phyloP scores from a whole-genome alignment of 1,139 yeast genomes.

The Lodderomyces orthopsilosis region DNA sequence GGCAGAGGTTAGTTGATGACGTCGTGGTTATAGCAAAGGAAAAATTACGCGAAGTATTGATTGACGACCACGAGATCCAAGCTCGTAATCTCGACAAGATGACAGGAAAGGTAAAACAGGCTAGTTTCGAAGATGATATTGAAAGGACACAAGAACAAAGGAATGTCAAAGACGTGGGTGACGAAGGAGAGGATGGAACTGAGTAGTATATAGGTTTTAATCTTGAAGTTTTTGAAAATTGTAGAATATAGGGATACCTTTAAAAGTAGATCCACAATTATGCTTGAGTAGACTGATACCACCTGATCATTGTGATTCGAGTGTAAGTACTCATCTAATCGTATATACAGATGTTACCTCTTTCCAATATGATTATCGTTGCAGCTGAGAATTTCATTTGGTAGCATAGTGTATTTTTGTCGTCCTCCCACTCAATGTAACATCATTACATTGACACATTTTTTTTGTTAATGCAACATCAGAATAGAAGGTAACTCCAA shows the following conservation, averaged over 20 bases:
- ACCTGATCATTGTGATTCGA: too few relatives aligned
- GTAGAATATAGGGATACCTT: too few relatives aligned
- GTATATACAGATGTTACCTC: too few relatives aligned
- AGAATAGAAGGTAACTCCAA: not conserved
- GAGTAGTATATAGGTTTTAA: not conserved
- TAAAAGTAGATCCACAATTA: too few relatives aligned
- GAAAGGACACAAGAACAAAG: not conserved
- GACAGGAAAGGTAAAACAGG: conserved; percentile 7
- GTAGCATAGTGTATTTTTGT: not conserved
- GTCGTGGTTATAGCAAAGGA: conserved; percentile 55
- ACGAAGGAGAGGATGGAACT: not conserved
- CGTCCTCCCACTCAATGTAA: not conserved
- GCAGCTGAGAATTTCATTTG: not conserved
- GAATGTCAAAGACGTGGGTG: too few relatives aligned
- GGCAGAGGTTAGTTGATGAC: conserved; percentile 56
- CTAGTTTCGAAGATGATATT: not conserved
- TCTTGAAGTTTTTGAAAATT: not conserved
- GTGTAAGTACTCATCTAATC: too few relatives aligned
- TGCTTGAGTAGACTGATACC: too few relatives aligned
- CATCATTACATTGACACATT: not conserved
- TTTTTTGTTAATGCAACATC: not conserved
- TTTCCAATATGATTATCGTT: too few relatives aligned
- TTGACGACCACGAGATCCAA: conserved; percentile 28
- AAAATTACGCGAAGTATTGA: conserved; percentile 51
- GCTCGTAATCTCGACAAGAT: conserved; percentile 25